These are phyloP conservation scores for Pseudogymnoascus sp. DNA, from an alignment of 2,329 filamentous ascomycete species.

Conservation along the genomic window DNA sequence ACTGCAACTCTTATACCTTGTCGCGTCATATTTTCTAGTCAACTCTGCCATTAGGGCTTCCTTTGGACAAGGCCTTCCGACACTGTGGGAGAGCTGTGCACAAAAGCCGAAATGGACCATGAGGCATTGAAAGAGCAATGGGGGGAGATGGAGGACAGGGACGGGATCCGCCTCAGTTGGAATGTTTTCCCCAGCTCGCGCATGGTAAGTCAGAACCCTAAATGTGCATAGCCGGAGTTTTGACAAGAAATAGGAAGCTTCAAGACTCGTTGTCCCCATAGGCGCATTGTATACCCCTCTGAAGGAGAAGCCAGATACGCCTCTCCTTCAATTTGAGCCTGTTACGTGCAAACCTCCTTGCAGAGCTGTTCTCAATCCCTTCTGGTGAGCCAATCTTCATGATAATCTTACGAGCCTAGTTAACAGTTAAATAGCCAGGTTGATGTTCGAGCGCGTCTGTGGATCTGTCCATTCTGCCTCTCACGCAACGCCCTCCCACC, in stretches of 20 bases:
- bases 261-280: conserved; percentile 88
- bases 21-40: conserved; percentile 3
- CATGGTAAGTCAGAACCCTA: conserved; percentile 56
- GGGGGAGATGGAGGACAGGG: conserved; percentile 92
- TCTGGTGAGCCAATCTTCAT: conserved; percentile 58
- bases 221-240: conserved; percentile 14
- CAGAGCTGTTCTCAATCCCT: conserved; percentile 91
- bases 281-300: conserved; percentile 91
- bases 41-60: neutral
- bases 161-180: conserved; percentile 95
- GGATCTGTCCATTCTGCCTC: conserved; percentile 85
- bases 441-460: conserved; percentile 73
- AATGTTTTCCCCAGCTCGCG: conserved; percentile 97
- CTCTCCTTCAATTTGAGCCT: conserved; percentile 88
- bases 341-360: conserved; percentile 96
- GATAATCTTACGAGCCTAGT: conserved; percentile 16
- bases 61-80: conserved; percentile 7
- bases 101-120: conserved; percentile 63
- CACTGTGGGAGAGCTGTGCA: conserved; percentile 2
- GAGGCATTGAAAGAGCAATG: conserved; percentile 91
- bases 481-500: conserved; percentile 74
- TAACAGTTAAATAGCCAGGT: conserved; percentile 54
- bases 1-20: conserved; percentile 1
- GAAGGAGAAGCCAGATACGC: conserved; percentile 87
- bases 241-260: conserved; percentile 65